A percentile compares a stretch with the other conserved stretches of the same genome.
These are phyloP conservation scores for Fusarium piperis DNA, from an alignment of 2,329 filamentous ascomycete genomes.

Conservation along the genomic window DNA sequence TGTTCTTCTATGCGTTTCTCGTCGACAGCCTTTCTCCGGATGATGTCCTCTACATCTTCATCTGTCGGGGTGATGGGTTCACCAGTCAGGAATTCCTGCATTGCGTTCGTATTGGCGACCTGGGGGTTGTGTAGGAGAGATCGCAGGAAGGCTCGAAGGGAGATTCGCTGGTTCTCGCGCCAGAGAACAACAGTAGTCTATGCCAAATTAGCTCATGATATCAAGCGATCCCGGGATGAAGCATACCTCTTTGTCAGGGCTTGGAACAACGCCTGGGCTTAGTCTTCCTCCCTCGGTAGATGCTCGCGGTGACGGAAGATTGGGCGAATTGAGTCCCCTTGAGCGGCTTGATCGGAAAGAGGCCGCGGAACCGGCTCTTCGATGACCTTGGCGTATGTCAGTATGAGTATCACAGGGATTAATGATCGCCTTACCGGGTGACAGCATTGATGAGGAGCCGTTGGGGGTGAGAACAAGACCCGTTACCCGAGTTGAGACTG, in stretches of 20 bases:
- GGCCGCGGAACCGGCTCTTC: constrained; percentile 39
- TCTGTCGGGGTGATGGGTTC: constrained; percentile 79
- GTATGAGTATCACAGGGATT: not conserved
- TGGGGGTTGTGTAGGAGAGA: constrained; percentile 85
- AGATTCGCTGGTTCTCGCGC: constrained; percentile 90
- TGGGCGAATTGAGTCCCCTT: constrained; percentile 44
- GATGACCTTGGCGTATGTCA: constrained; percentile 36
- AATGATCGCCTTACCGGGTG: constrained; percentile 33
- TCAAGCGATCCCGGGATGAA: not conserved
- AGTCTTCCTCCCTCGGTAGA: constrained; percentile 46
- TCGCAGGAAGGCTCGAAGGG: constrained; percentile 88
- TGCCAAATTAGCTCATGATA: constrained; percentile 39
- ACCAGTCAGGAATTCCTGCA: constrained; percentile 82
- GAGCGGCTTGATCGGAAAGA: constrained; percentile 46
- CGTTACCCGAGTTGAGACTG: constrained; percentile 75
- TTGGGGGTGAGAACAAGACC: constrained; percentile 43
- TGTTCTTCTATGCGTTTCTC: constrained; percentile 92
- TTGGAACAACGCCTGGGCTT: constrained; percentile 38
- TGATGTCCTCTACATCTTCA: constrained; percentile 85
- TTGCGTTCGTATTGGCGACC: constrained; percentile 82
- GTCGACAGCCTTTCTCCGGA: constrained; percentile 82
- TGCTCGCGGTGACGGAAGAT: constrained; percentile 43
- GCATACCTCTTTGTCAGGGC: constrained; percentile 41
- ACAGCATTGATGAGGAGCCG: constrained; percentile 39
- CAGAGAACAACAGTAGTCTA: constrained; percentile 70